phyloP scores from a whole-genome alignment of 202 grass and related monocot species.

The Setaria italica region DNA sequence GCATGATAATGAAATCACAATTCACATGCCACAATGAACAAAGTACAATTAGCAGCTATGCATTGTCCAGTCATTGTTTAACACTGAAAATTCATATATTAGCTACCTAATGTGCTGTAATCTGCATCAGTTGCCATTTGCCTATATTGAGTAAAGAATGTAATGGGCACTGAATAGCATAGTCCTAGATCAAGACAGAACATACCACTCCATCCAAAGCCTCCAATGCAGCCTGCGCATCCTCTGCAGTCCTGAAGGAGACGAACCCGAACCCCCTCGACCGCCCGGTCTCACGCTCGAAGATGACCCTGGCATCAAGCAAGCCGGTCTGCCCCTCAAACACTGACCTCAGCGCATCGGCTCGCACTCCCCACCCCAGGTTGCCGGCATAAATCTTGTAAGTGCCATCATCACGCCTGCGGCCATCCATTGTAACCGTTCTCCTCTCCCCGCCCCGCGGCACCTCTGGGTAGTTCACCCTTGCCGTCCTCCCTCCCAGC shows the following conservation, averaged over 20 bases:
- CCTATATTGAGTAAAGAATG: not conserved
- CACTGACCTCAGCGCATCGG: slow-evolving; percentile 56
- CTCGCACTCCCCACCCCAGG: slow-evolving; percentile 80
- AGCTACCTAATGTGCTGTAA: not conserved
- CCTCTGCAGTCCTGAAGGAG: slow-evolving; percentile 69
- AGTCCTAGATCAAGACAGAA: slow-evolving; percentile 8
- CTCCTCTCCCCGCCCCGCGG: slow-evolving; percentile 81
- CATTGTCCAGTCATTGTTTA: not conserved
- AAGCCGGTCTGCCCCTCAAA: slow-evolving; percentile 65
- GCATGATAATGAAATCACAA: not conserved
- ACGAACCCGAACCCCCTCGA: slow-evolving; percentile 91
- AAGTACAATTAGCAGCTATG: not conserved
- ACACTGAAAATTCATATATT: not conserved
- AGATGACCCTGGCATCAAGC: slow-evolving; percentile 74
- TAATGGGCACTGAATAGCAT: not conserved
- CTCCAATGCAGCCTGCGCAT: slow-evolving; percentile 67
- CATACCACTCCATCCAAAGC: slow-evolving; percentile 83
- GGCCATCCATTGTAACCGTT: slow-evolving; percentile 45
- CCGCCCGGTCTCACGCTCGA: slow-evolving; percentile 66
- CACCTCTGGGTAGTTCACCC: slow-evolving; percentile 93
- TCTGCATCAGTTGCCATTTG: not conserved
- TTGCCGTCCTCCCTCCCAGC: slow-evolving; percentile 67
- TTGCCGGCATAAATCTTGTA: slow-evolving; percentile 94
- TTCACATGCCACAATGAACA: not conserved
- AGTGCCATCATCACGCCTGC: slow-evolving; percentile 59